Percentiles rank a stretch among this genome's conserved stretches.
These are phyloP conservation scores for Alloteropsis semialata DNA, from an alignment of 176 grass and related monocot species.

Conservation along the genomic window DNA sequence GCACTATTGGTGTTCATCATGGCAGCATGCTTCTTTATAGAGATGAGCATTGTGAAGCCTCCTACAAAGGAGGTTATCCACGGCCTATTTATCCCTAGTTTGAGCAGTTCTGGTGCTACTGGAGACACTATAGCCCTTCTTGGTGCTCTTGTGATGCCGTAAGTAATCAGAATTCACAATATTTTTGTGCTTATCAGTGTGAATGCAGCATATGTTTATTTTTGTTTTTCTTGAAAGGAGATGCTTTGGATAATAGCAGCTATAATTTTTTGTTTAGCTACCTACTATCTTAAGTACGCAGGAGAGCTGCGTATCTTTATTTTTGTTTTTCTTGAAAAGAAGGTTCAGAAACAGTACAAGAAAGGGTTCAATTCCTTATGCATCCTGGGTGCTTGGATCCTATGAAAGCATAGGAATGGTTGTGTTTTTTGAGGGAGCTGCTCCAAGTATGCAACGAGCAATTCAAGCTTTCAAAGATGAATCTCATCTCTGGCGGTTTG, in stretches of 20 bases:
- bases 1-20: conserved; percentile 59
- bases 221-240: neutral
- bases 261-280: neutral
- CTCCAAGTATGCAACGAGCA: too few species aligned
- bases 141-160: conserved; percentile 89
- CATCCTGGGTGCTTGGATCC: too few species aligned
- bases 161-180: conserved; percentile 12
- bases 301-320: too few species aligned
- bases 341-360: too few species aligned
- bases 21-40: conserved; percentile 72
- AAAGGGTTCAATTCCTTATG: too few species aligned
- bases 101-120: conserved; percentile 47
- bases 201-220: neutral
- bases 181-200: neutral
- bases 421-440: too few species aligned
- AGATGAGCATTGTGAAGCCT: conserved; percentile 73
- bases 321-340: too few species aligned
- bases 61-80: conserved; percentile 56
- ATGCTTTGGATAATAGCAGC: neutral
- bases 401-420: too few species aligned
- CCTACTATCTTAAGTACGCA: neutral
- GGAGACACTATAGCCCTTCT: conserved; percentile 73
- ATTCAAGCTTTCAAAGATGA: too few species aligned
- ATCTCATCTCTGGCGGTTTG: too few species aligned
- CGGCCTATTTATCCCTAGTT: conserved; percentile 67